phyloP scores from a whole-genome alignment of 2,329 filamentous ascomycete species.

The Scolecobasidium constrictum region DNA sequence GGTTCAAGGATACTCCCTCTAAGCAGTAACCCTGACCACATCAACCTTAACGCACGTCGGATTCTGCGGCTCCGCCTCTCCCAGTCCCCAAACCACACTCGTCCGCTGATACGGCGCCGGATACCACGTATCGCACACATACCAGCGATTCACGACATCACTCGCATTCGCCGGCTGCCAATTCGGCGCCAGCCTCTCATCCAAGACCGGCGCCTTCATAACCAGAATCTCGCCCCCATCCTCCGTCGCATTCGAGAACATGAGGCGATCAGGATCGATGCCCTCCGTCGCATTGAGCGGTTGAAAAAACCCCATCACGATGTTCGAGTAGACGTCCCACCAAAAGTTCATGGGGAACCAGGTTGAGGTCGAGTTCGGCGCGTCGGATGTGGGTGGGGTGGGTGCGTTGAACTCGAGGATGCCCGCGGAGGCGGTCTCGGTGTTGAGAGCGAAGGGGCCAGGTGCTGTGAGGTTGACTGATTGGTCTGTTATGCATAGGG shows the following conservation, averaged over 20 bases:
- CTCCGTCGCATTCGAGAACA: too few relatives aligned
- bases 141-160: neutral
- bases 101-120: neutral
- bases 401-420: neutral
- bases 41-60: neutral
- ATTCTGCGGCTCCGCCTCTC: neutral
- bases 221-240: neutral
- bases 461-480: neutral
- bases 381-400: neutral
- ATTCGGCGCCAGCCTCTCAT: neutral
- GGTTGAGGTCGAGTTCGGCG: neutral
- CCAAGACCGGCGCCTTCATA: neutral
- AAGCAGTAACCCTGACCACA: neutral
- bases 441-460: neutral
- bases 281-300: neutral
- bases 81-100: neutral
- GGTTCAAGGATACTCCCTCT: too few relatives aligned
- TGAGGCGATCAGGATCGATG: neutral
- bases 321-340: neutral
- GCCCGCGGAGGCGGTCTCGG: neutral
- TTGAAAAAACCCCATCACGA: neutral
- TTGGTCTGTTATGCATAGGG: neutral
- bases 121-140: neutral
- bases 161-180: neutral
- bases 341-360: neutral